Evolutionary conservation across 495 filamentous ascomycete species (phyloP), one percentile per base, ranked within the genome.

Genomic region (Sabuloglossum arenarium): DNA sequence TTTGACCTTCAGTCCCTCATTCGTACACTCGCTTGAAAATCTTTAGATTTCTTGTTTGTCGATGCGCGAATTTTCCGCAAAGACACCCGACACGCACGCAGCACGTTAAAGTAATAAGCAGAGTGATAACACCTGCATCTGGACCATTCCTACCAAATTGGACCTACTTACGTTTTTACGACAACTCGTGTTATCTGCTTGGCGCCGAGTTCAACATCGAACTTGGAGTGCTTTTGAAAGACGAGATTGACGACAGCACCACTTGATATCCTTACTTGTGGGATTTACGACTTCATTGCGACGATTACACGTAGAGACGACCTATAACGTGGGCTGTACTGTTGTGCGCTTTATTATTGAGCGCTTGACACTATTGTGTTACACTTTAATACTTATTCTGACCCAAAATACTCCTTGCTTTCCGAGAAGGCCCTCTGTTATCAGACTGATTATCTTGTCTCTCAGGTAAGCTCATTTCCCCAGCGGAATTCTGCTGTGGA

Each of bases 311-410:
- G 28, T 28, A 51, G 47, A 51, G 47, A 51, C 47, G 47, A 29
- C 47, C 6, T 27, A 47, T 47, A 47, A 23, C 45, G 45, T 30
- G 47, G 28, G 19, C 39, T 29, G 23, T 51, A 51, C 11, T 23
- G n/a, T n/a, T n/a, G 24, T 30, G 28, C 47, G 23, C 47, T 51
- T n/a, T n/a, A n/a, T n/a, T 29, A 19, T 51, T 14, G 47, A 27
- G 47, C 47, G 21, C 47, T n/a, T 12, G 24, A 51, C 47, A 51
- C 47, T 51, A 51, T 29, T 51, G 47, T 51, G 47, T 51, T 30
- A 27, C 28, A 28, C 23, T 51, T 51, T 51, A 51, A 51, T 51
- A 51, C 47, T 27, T 30, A 27, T 51, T 27, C 21, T 51, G 16
- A 21, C 25, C 6, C 16, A 6, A 23, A 23, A 46, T 5, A 30